phyloP scores from a whole-genome alignment of 805 yeast species.

The Kuraishia capsulata region DNA sequence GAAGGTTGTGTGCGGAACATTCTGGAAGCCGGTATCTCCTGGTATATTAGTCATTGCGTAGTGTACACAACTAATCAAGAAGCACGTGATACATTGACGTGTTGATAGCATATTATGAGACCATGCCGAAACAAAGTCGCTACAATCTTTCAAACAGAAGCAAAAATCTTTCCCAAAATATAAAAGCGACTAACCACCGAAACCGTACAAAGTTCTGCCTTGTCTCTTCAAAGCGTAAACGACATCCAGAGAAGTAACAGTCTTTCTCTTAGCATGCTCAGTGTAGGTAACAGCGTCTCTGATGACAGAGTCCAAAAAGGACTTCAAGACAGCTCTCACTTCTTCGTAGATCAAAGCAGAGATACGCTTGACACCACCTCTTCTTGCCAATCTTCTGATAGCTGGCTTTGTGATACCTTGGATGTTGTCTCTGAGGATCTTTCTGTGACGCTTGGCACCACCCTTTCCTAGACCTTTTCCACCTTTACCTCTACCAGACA shows the following conservation, averaged over 20 bases:
- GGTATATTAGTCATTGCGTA: no score
- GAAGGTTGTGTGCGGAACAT: background rate
- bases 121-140: no score
- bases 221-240: constrained; percentile 99
- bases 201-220: constrained; percentile 99
- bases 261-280: constrained; percentile 99
- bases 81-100: no score
- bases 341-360: constrained; percentile 98
- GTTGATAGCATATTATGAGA: no score
- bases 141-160: no score
- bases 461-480: constrained; percentile 99
- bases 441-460: constrained; percentile 99
- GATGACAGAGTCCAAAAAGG: constrained; percentile 94
- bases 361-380: constrained; percentile 99
- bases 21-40: no score
- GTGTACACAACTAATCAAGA: no score
- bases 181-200: constrained; percentile 99
- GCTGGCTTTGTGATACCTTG: constrained; percentile 99
- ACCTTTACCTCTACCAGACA: constrained; percentile 99
- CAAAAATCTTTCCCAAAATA: no score
- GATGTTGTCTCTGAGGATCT: constrained; percentile 97
- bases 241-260: constrained; percentile 97
- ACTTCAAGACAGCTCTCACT: constrained; percentile 92
- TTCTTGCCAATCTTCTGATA: constrained; percentile 98
- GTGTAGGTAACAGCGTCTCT: constrained; percentile 99